Evolutionary conservation across 2,329 filamentous ascomycete species (phyloP), one percentile per base, ranked within the genome.

Genomic region (Graphilbum sp.): DNA sequence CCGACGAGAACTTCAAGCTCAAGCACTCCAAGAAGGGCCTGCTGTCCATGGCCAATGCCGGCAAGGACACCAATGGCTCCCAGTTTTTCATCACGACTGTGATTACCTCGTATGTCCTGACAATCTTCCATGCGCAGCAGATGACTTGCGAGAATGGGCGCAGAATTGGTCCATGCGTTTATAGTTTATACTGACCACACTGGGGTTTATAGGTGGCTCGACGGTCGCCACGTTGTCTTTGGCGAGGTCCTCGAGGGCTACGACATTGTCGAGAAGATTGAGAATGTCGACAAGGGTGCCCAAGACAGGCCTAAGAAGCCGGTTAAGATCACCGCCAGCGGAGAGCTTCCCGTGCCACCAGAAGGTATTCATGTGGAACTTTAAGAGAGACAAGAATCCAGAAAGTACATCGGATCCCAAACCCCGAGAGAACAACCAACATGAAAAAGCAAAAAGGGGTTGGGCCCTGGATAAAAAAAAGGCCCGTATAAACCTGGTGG

Each of bases 321-420:
- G 17, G 67, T 90, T 61, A 87, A 76, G 67, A 85, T 92, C 54
- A 69, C 59, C 57, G 83, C 86, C 72, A 84, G 79, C 62, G 84
- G 84, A 60, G 82, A 88, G 69, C 66, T 90, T 51, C 71, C 78
- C 58, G 78, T 87, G 48, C 79, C 82, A 57, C 67, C 75, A 67
- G 84, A 90, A 90, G 84, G 84, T 90, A 88, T 85, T 67, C 80
- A 86, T 64, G 72, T 78, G 64, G 83, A 90, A 65, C 80, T 90
- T 62, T 90, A 79, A 72, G 32, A 15, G 16, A 7, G 9, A n/a
- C n/a, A n/a, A n/a, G n/a, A n/a, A n/a, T n/a, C n/a, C n/a, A n/a
- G n/a, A n/a, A n/a, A n/a, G n/a, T n/a, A n/a, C n/a, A n/a, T n/a
- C n/a, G n/a, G n/a, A n/a, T n/a, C n/a, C n/a, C n/a, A n/a, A n/a